Conservation (phyloP, 2,329 filamentous ascomycete species). For the Tolypocladium ovalisporum region DNA sequence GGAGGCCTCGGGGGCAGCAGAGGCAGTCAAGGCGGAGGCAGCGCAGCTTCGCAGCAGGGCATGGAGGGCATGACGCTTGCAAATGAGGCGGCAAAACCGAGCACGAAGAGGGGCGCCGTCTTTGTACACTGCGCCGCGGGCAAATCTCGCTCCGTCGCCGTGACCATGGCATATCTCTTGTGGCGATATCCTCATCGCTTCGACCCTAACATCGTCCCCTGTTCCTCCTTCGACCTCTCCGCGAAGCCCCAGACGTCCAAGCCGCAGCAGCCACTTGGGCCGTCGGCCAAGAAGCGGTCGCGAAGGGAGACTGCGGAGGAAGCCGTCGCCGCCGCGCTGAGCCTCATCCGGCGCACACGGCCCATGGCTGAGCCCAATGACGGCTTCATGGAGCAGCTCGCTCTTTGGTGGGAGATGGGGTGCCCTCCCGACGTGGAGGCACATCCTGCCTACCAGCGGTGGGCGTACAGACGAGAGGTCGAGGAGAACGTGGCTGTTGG, state of each 20-base stretch:
- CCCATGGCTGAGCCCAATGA: slow-evolving; percentile 79
- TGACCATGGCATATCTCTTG: slow-evolving; percentile 77
- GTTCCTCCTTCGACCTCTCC: slow-evolving; percentile 9
- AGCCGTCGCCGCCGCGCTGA: slow-evolving; percentile 52
- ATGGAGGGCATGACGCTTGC: slow-evolving; percentile 1
- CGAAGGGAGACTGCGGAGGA: slow-evolving; percentile 25
- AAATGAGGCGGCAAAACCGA: slow-evolving; percentile 1
- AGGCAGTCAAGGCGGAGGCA: slow-evolving; percentile 2
- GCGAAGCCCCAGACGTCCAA: background rate
- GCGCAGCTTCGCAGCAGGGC: slow-evolving; percentile 1
- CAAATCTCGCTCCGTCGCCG: slow-evolving; percentile 82
- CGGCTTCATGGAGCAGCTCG: slow-evolving; percentile 83
- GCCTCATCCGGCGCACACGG: slow-evolving; percentile 57
- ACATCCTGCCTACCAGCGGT: slow-evolving; percentile 70
- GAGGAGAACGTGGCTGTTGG: slow-evolving; percentile 55
- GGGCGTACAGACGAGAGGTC: slow-evolving; percentile 44
- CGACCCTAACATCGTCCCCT: slow-evolving; percentile 23
- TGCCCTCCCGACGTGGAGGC: slow-evolving; percentile 56
- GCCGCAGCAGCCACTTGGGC: background rate
- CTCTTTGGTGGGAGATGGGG: slow-evolving; percentile 79
- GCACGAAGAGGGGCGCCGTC: slow-evolving; percentile 27
- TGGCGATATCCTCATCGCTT: slow-evolving; percentile 49
- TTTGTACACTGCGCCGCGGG: slow-evolving; percentile 79
- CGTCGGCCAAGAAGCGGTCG: slow-evolving; percentile 8
- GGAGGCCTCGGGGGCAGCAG: slow-evolving; percentile 34